phyloP scores from a whole-genome alignment of 169 alveolate genomes.

The Toxoplasma gondii region DNA sequence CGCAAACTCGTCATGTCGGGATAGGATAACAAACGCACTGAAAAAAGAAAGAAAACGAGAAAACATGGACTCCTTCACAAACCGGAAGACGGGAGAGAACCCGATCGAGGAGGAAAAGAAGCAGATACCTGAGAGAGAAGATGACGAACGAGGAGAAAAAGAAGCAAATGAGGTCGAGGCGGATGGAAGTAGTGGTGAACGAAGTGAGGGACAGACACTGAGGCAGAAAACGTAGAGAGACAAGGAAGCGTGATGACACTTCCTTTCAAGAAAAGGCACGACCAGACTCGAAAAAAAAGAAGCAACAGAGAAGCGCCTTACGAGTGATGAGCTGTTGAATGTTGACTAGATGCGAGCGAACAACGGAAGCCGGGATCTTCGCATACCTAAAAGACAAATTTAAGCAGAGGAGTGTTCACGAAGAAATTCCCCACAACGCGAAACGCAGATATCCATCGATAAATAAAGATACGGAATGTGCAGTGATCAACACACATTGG shows the following conservation, averaged over 20 bases:
- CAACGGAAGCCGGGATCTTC: neutral
- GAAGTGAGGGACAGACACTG: no score
- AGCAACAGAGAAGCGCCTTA: constrained; percentile 13
- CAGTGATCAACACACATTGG: no score
- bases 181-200: neutral
- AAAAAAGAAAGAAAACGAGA: neutral
- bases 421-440: no score
- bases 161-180: neutral
- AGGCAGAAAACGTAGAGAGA: neutral
- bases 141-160: neutral
- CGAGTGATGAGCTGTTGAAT: constrained; percentile 67
- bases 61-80: neutral
- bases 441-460: no score
- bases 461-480: no score
- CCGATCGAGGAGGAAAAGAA: neutral
- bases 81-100: neutral
- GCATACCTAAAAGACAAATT: constrained; percentile 35
- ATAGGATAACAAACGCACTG: constrained; percentile 51
- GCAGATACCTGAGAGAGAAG: neutral
- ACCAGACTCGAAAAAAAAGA: neutral
- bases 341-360: constrained; percentile 36
- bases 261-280: neutral
- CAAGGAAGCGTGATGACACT: neutral
- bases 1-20: constrained; percentile 7
- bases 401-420: no score